phyloP scores from a whole-genome alignment of 495 filamentous ascomycete genomes.

The Aspergillus incahuasiensis region DNA sequence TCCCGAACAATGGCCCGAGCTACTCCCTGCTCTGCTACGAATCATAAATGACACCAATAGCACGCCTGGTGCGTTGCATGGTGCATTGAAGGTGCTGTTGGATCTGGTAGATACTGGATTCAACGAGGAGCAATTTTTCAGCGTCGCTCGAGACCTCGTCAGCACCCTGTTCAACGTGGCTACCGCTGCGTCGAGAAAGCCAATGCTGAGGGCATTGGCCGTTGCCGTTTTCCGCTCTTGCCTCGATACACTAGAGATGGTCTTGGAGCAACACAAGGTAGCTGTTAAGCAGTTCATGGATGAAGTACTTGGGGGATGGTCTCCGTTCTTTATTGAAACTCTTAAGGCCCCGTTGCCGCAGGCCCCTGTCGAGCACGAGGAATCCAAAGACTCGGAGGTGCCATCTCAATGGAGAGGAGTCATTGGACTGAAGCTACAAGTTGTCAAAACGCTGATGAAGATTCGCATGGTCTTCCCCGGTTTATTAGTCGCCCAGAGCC shows the following conservation, averaged over 20 bases:
- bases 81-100: constrained; percentile 77
- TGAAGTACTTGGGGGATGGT: constrained; percentile 74
- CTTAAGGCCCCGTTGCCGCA: constrained; percentile 68
- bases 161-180: constrained; percentile 78
- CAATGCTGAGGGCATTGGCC: constrained; percentile 72
- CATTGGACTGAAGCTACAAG: constrained; percentile 81
- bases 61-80: constrained; percentile 74
- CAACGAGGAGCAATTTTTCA: constrained; percentile 91
- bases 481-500: constrained; percentile 73
- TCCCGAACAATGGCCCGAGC: constrained; percentile 84
- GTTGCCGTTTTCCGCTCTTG: constrained; percentile 83
- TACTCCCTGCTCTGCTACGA: constrained; percentile 75
- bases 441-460: constrained; percentile 87
- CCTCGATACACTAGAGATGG: constrained; percentile 93
- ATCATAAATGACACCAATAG: constrained; percentile 63
- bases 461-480: constrained; percentile 78
- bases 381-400: constrained; percentile 42
- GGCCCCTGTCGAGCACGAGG: constrained; percentile 52
- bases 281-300: constrained; percentile 86
- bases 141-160: constrained; percentile 76
- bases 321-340: constrained; percentile 74
- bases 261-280: constrained; percentile 81
- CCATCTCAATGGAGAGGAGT: constrained; percentile 65
- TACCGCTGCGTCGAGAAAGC: constrained; percentile 65
- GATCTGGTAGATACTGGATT: constrained; percentile 91